Conservation (phyloP, 2,329 filamentous ascomycete species). For the Penicillium sp. region DNA sequence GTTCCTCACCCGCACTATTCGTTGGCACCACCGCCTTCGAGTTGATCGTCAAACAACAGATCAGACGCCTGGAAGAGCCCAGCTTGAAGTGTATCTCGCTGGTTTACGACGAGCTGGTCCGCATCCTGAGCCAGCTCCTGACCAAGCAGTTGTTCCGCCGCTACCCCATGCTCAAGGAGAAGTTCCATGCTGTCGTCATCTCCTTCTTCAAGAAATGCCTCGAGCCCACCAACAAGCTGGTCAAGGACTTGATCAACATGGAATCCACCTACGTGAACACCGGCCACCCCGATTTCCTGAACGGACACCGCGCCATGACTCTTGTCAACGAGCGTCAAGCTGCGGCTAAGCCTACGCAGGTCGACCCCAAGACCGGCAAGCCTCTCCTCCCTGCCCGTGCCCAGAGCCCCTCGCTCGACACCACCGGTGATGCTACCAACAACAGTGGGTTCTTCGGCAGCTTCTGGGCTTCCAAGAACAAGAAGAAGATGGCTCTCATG, state of each 20-base stretch:
- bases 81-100: constrained; percentile 96
- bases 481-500: constrained; percentile 99
- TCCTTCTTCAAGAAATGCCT: constrained; percentile 96
- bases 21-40: constrained; percentile 98
- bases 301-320: constrained; percentile 94
- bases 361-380: constrained; percentile 98
- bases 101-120: constrained; percentile 95
- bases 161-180: constrained; percentile 94
- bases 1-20: constrained; percentile 92
- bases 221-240: constrained; percentile 97
- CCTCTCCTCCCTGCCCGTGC: constrained; percentile 81
- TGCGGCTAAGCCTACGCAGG: constrained; percentile 83
- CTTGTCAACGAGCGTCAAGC: constrained; percentile 88
- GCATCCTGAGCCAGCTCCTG: constrained; percentile 87
- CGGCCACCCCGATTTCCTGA: constrained; percentile 95
- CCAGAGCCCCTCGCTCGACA: constrained; percentile 70
- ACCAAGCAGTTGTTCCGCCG: constrained; percentile 86
- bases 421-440: constrained; percentile 57
- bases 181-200: constrained; percentile 90
- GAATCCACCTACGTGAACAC: constrained; percentile 98
- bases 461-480: constrained; percentile 99
- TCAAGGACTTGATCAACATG: constrained; percentile 90
- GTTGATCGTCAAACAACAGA: constrained; percentile 97
- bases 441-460: constrained; percentile 89
- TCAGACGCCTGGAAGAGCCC: constrained; percentile 92